These are phyloP conservation scores for Sistotremastrum niveocremeum DNA, from an alignment of 768 basidiomycete species.

Conservation along the genomic window DNA sequence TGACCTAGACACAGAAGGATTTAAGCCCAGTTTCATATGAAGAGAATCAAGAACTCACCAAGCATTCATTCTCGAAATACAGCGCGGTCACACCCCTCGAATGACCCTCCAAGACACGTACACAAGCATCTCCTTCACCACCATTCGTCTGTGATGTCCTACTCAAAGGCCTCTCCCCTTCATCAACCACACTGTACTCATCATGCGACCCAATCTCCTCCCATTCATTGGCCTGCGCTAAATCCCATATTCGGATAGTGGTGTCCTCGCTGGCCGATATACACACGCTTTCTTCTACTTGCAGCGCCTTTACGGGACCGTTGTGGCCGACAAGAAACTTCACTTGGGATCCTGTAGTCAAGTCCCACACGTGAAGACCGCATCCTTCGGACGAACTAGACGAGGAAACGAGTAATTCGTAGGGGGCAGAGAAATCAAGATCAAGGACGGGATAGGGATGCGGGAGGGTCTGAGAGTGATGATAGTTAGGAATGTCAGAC, in stretches of 20 bases:
- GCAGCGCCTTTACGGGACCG: constrained; percentile 75
- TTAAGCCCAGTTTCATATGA: constrained; percentile 1
- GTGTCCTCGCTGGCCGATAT: constrained; percentile 86
- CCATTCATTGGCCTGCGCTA: constrained; percentile 57
- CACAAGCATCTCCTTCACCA: constrained; percentile 43
- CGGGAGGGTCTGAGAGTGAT: not conserved
- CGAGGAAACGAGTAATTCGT: constrained; percentile 83
- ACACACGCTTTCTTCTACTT: constrained; percentile 86
- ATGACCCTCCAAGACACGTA: constrained; percentile 76
- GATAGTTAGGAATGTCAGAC: constrained; percentile 1
- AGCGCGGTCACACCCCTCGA: constrained; percentile 84
- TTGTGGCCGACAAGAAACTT: constrained; percentile 74
- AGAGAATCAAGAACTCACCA: constrained; percentile 39
- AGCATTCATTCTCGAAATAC: constrained; percentile 89
- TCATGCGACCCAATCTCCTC: constrained; percentile 46
- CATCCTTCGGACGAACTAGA: constrained; percentile 57
- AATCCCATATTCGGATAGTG: constrained; percentile 79
- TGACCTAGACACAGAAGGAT: constrained; percentile 48
- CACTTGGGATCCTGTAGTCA: constrained; percentile 78
- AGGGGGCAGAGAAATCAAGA: constrained; percentile 93
- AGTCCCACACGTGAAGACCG: constrained; percentile 88
- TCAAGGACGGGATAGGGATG: constrained; percentile 76
- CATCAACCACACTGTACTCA: constrained; percentile 26
- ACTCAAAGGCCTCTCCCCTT: constrained; percentile 24
- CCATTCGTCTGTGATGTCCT: constrained; percentile 19